phyloP scores from a whole-genome alignment of 169 alveolate species.

The Perkinsus chesapeaki region DNA sequence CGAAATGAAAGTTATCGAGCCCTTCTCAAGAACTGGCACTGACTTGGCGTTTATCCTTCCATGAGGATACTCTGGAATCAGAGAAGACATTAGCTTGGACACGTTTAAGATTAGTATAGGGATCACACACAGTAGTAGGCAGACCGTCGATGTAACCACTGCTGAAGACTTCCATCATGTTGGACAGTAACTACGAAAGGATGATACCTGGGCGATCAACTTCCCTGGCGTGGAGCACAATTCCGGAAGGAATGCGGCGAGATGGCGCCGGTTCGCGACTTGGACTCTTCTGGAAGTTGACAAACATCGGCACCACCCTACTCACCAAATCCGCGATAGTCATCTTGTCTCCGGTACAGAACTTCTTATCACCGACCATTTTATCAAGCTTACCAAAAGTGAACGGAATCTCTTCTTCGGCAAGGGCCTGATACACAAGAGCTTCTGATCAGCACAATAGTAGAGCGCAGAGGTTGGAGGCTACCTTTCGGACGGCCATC shows the following conservation, averaged over 20 bases:
- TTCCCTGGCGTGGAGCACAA: background rate
- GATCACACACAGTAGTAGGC: background rate
- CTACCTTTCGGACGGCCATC: background rate
- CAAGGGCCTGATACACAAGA: background rate
- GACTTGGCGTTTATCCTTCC: background rate
- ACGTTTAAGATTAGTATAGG: background rate
- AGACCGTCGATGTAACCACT: background rate
- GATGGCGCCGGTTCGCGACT: background rate
- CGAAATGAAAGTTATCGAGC: too few species aligned
- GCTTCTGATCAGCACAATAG: background rate
- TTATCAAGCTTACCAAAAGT: background rate
- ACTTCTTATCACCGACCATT: background rate
- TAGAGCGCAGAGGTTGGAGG: background rate
- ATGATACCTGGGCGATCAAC: background rate
- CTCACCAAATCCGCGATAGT: background rate
- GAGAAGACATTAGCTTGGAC: background rate
- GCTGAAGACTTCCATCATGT: background rate
- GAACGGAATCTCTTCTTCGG: background rate
- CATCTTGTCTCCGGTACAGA: background rate
- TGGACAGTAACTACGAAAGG: background rate
- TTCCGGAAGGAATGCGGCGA: background rate
- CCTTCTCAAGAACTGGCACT: too few species aligned
- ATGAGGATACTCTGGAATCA: background rate
- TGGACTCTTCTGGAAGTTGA: background rate
- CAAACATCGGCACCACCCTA: background rate